phyloP scores from a whole-genome alignment of 2,329 filamentous ascomycete species.

The Helicocarpus griseus region DNA sequence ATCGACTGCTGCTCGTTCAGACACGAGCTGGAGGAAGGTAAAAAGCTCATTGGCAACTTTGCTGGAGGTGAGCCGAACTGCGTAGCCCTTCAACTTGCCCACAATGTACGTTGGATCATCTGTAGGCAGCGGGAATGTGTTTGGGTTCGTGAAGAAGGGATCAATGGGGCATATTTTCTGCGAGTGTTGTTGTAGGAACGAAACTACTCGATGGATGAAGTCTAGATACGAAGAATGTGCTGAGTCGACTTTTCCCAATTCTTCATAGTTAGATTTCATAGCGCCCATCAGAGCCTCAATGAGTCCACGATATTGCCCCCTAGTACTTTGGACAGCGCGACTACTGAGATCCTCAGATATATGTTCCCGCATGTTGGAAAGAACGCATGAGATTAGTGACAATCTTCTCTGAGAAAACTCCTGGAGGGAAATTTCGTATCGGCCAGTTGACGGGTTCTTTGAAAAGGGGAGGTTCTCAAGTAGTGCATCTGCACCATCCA shows the following conservation, averaged over 20 bases:
- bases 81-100: conserved; percentile 50
- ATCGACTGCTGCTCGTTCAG: conserved; percentile 49
- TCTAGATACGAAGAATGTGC: conserved; percentile 47
- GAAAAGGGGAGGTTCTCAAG: conserved; percentile 51
- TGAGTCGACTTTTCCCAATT: conserved; percentile 33
- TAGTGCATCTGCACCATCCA: conserved; percentile 36
- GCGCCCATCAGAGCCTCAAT: conserved; percentile 48
- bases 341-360: conserved; percentile 29
- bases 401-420: conserved; percentile 48
- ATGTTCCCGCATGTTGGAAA: conserved; percentile 51
- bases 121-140: conserved; percentile 50
- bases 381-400: conserved; percentile 44
- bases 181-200: conserved; percentile 52
- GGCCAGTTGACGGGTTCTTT: conserved; percentile 23
- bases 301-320: conserved; percentile 40
- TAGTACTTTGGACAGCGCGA: conserved; percentile 26
- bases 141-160: conserved; percentile 51
- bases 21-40: conserved; percentile 50
- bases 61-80: conserved; percentile 40
- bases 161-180: conserved; percentile 46
- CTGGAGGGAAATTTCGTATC: conserved; percentile 39
- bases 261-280: conserved; percentile 53
- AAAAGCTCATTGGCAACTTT: conserved; percentile 46
- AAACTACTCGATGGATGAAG: conserved; percentile 52
- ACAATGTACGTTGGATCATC: conserved; percentile 54